A percentile compares a stretch with the other conserved stretches of the same genome.
Evolutionary conservation across 306 rosid species (phyloP).

Genomic region (Quercus robur): DNA sequence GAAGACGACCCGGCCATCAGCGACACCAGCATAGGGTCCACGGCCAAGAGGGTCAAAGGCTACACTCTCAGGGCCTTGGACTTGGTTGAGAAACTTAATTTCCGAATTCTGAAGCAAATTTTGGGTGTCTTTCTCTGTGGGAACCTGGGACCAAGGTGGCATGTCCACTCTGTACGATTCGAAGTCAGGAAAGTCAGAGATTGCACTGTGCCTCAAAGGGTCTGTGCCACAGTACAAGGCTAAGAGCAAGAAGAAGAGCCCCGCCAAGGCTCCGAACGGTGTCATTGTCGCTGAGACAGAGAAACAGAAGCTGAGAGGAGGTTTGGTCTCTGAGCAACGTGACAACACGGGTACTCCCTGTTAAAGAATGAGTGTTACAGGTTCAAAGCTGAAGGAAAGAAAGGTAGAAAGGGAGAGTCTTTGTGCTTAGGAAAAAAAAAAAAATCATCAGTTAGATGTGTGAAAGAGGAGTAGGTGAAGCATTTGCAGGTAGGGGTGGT

Average conservation of each 20-base stretch:
- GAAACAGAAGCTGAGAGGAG: neutral
- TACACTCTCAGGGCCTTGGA: slow-evolving; percentile 91
- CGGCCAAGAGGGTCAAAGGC: slow-evolving; percentile 84
- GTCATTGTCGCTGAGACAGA: slow-evolving; percentile 27
- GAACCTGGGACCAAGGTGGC: slow-evolving; percentile 62
- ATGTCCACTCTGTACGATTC: slow-evolving; percentile 36
- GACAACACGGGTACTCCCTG: too few species aligned
- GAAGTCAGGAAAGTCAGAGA: slow-evolving; percentile 60
- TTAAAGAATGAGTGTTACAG: too few species aligned
- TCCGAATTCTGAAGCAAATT: slow-evolving; percentile 77
- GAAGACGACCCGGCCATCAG: slow-evolving; percentile 77
- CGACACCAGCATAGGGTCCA: slow-evolving; percentile 91
- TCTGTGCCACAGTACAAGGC: slow-evolving; percentile 80
- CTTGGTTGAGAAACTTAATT: slow-evolving; percentile 64
- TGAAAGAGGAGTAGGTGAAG: too few species aligned
- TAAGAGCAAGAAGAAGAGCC: slow-evolving; percentile 33
- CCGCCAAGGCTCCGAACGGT: slow-evolving; percentile 24
- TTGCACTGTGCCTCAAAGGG: slow-evolving; percentile 69
- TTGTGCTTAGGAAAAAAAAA: too few species aligned
- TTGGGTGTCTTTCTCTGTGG: slow-evolving; percentile 45
- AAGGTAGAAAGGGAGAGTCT: too few species aligned
- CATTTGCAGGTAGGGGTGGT: too few species aligned
- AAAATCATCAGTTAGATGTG: too few species aligned
- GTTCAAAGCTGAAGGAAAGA: too few species aligned
- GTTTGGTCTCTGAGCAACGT: neutral